Conservation (phyloP, 129 eudicot species). For the Kitagawia praeruptora region DNA sequence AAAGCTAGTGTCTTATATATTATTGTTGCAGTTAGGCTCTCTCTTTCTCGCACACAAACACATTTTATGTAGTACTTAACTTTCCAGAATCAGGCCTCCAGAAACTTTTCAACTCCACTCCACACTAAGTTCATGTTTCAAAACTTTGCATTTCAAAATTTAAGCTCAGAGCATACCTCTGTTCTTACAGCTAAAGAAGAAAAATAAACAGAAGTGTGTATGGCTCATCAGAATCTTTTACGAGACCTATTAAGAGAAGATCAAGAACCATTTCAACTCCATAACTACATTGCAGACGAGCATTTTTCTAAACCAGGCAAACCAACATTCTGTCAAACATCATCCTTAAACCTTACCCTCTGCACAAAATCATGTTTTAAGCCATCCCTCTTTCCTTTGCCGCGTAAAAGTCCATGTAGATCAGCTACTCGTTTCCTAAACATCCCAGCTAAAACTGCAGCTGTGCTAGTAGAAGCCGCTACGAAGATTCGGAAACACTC, state of each 20-base stretch:
- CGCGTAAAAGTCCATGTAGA: conserved; percentile 34
- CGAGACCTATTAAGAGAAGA: conserved; percentile 70
- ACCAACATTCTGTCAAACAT: conserved; percentile 33
- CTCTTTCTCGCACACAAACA: background rate
- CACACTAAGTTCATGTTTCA: background rate
- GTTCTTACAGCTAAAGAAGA: background rate
- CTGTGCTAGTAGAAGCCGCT: conserved; percentile 72
- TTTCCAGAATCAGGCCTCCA: background rate
- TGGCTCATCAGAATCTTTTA: conserved; percentile 31
- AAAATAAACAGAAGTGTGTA: background rate
- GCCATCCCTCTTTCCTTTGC: conserved; percentile 37
- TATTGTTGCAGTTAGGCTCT: background rate
- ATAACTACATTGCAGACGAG: conserved; percentile 45
- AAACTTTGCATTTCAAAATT: conserved; percentile 17
- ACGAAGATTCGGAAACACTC: conserved; percentile 46
- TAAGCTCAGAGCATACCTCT: background rate
- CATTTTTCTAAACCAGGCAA: conserved; percentile 25
- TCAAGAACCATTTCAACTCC: conserved; percentile 79
- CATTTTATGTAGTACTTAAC: background rate
- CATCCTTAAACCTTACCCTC: conserved; percentile 23
- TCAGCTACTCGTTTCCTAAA: conserved; percentile 36
- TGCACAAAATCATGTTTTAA: conserved; percentile 62
- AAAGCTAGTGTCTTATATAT: too few relatives aligned
- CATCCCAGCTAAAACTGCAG: conserved; percentile 56
- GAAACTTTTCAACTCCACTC: background rate